Evolutionary conservation across 176 grass and related monocot species (phyloP).

Genomic region (Avena insularis): DNA sequence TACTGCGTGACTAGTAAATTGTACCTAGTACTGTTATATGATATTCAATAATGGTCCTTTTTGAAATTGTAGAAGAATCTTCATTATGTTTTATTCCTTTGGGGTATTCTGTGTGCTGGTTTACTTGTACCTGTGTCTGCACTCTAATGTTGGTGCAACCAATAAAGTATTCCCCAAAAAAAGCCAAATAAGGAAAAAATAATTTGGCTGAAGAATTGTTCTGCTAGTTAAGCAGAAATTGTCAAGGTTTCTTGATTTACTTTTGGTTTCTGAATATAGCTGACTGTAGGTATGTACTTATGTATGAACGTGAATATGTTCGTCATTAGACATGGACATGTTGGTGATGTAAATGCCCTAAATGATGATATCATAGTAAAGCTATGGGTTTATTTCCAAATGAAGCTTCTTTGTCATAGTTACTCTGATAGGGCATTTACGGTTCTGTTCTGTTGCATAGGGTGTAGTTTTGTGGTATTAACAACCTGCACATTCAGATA

Average conservation of each 20-base stretch:
- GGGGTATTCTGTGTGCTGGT: not conserved
- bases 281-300: not conserved
- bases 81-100: not conserved
- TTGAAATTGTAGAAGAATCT: not conserved
- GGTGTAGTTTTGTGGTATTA: not conserved
- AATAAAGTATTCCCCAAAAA: too few species aligned
- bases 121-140: not conserved
- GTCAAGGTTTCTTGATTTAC: not conserved
- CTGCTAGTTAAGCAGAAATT: not conserved
- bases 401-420: slow-evolving; percentile 52
- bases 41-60: not conserved
- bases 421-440: slow-evolving; percentile 45
- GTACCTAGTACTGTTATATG: not conserved
- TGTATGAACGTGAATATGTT: not conserved
- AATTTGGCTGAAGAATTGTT: not conserved
- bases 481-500: not conserved
- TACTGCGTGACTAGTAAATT: not conserved
- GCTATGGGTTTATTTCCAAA: not conserved
- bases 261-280: not conserved
- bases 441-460: too few species aligned
- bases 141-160: not conserved
- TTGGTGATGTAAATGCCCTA: slow-evolving; percentile 30
- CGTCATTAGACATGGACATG: not conserved
- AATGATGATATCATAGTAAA: slow-evolving; percentile 14
- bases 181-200: not conserved